A percentile compares a stretch with the other conserved stretches of the same genome.
Conservation (phyloP, 192 early-diverging fungal species). For the Neocallimastix lanati region DNA sequence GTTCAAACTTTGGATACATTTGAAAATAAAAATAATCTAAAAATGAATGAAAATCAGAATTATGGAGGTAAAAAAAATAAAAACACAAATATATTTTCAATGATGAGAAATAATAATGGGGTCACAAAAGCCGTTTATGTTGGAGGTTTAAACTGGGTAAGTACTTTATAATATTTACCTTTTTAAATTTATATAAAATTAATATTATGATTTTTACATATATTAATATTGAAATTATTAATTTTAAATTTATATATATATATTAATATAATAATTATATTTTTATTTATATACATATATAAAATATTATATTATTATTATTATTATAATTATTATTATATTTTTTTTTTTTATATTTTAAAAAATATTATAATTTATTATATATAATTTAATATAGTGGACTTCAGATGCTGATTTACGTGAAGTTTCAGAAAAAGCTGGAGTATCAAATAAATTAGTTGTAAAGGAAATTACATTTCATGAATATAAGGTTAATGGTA, state of each 20-base stretch:
- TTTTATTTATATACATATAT: too few species aligned
- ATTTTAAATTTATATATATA: too few species aligned
- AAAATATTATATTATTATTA: too few species aligned
- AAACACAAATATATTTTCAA: background rate
- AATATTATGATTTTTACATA: too few species aligned
- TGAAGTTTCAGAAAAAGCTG: conserved; percentile 16
- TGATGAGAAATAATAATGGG: background rate
- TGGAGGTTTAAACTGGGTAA: background rate
- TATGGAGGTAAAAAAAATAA: background rate
- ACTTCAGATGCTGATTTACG: conserved; percentile 34
- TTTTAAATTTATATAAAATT: too few species aligned
- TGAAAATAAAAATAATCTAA: background rate
- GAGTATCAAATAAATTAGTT: conserved; percentile 23
- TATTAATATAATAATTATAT: too few species aligned
- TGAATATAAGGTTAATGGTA: conserved; percentile 45
- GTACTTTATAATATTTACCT: too few species aligned
- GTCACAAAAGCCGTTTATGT: background rate
- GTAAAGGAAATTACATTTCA: conserved; percentile 26
- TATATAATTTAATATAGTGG: too few species aligned
- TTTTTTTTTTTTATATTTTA: too few species aligned
- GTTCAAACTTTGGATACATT: background rate
- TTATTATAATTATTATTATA: too few species aligned
- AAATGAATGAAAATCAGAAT: background rate
- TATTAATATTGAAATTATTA: too few species aligned
- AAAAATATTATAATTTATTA: too few species aligned